Conservation (phyloP, 805 yeast species). For the Starmerella scarabaei region DNA sequence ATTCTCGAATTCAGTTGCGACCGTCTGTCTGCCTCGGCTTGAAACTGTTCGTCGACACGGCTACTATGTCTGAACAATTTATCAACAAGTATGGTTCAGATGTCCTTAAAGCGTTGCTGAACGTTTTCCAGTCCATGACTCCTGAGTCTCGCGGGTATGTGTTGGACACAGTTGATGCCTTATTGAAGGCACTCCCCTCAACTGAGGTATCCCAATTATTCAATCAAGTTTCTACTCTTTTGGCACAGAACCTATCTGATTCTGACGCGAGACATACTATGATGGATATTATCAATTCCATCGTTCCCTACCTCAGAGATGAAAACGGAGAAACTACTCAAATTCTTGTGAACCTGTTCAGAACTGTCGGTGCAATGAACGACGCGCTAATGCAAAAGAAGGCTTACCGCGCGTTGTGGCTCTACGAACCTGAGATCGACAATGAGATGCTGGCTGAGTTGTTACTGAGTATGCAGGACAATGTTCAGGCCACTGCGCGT, state of each 20-base stretch:
- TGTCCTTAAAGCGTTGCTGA: conserved; percentile 73
- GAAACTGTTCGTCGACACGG: conserved; percentile 54
- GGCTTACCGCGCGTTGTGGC: conserved; percentile 57
- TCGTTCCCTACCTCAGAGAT: conserved; percentile 69
- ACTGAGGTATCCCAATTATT: conserved; percentile 64
- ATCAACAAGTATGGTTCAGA: conserved; percentile 47
- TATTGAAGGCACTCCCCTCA: conserved; percentile 52
- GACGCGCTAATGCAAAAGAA: conserved; percentile 70
- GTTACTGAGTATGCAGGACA: conserved; percentile 33
- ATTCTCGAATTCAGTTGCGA: conserved; percentile 62
- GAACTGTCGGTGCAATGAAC: conserved; percentile 13
- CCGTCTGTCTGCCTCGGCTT: conserved; percentile 73
- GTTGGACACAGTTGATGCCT: conserved; percentile 74
- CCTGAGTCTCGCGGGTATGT: conserved; percentile 75
- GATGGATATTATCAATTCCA: conserved; percentile 79
- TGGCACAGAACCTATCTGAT: conserved; percentile 35
- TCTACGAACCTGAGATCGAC: conserved; percentile 48
- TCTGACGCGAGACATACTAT: conserved; percentile 53
- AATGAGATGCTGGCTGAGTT: conserved; percentile 36
- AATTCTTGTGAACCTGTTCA: conserved; percentile 18
- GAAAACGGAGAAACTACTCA: conserved; percentile 15
- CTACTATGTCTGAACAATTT: conserved; percentile 47
- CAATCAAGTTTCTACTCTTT: conserved; percentile 68
- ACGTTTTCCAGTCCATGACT: conserved; percentile 75
- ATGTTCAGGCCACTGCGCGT: conserved; percentile 61